Evolutionary conservation across 768 basidiomycete species (phyloP), one percentile per base, ranked within the genome.

Genomic region (Albatrellus ellisii): DNA sequence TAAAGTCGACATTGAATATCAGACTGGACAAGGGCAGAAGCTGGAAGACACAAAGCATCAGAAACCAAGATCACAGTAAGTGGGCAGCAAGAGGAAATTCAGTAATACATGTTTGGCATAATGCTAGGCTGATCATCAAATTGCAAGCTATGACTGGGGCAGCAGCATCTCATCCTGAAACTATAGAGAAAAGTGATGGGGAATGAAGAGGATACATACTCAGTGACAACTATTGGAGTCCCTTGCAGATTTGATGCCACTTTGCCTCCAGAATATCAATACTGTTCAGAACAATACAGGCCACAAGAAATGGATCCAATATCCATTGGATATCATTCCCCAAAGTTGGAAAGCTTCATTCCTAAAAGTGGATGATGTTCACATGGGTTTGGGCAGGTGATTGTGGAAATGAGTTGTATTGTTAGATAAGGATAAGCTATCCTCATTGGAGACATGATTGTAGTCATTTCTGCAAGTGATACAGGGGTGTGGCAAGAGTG

Each of bases 141-240:
- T 47, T 47, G 32, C 28, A 9, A 39, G 50, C 50, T 51, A 51
- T 40, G 50, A 51, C 50, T 51, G 50, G 50, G 50, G 50, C 50
- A 47, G 50, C 50, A 46, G 27, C 18, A 26, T 29, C 22, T 51
- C 50, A 51, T 51, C 50, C 12, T 6, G 6, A 9, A 8, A 28
- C 27, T 25, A 31, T 37, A 31, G 41, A n/a, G n/a, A n/a, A n/a
- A n/a, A n/a, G n/a, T n/a, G n/a, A n/a, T 12, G 34, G 26, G 17
- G 14, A 21, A 10, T 21, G 3, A 37, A 4, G 10, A 44, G 26
- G 41, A 20, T 29, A 18, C 21, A 25, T 14, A 14, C 10, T 12
- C 14, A 14, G 7, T 4, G n/a, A 14, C 21, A 4, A 2, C 33
- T 35, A 35, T 6, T 8, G 7, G n/a, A 20, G 24, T 25, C n/a